A percentile compares a stretch with the other conserved stretches of the same genome.
Evolutionary conservation across 805 yeast species (phyloP).

Genomic region (Jamesozyma spencerorum): DNA sequence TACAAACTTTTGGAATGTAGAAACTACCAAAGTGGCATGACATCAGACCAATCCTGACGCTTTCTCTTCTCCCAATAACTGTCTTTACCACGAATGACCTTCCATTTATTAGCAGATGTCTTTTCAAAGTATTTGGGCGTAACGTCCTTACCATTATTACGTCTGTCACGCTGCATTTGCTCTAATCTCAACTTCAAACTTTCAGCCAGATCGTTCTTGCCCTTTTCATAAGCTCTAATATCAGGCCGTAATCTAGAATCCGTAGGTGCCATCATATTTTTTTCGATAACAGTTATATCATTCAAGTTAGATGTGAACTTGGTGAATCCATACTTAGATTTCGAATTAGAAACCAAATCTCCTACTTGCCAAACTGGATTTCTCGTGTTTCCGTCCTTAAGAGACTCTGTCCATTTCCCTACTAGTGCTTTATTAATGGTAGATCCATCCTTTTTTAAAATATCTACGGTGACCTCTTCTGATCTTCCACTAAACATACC

Average conservation of each 20-base stretch:
- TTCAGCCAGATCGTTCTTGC: constrained; percentile 66
- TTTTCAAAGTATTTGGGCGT: constrained; percentile 56
- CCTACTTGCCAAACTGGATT: constrained; percentile 64
- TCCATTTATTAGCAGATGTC: constrained; percentile 39
- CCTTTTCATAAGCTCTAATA: constrained; percentile 59
- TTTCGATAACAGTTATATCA: constrained; percentile 65
- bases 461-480: constrained; percentile 44
- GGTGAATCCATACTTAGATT: constrained; percentile 76
- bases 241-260: constrained; percentile 92
- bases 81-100: constrained; percentile 44
- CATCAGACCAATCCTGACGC: constrained; percentile 49
- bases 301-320: constrained; percentile 73
- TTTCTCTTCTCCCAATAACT: constrained; percentile 78
- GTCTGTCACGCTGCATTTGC: constrained; percentile 67
- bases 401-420: constrained; percentile 81
- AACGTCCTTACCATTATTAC: constrained; percentile 46
- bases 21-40: constrained; percentile 48
- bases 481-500: constrained; percentile 80
- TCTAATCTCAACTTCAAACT: constrained; percentile 57
- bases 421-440: constrained; percentile 19
- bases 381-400: constrained; percentile 33
- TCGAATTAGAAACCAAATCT: constrained; percentile 46
- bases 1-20: too few species aligned
- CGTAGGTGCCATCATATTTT: constrained; percentile 60
- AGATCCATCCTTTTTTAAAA: constrained; percentile 24